phyloP scores from a whole-genome alignment of 2,329 filamentous ascomycete genomes.

The Aspergillus sp. region DNA sequence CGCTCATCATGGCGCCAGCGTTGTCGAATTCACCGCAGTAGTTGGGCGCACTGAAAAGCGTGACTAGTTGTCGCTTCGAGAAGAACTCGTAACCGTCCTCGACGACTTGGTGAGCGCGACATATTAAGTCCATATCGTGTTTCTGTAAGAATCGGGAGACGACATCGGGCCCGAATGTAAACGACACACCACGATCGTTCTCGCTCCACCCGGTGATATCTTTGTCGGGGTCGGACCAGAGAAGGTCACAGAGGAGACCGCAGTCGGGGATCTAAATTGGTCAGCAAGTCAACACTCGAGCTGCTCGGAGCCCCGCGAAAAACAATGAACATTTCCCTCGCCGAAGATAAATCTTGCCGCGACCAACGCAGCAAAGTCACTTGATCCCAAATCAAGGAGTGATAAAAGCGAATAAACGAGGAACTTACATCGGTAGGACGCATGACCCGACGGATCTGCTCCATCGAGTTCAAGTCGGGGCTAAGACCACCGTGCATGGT shows the following conservation, averaged over 20 bases:
- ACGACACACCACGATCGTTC: constrained; percentile 97
- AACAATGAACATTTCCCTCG: background rate
- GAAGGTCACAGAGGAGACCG: constrained; percentile 91
- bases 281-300: constrained; percentile 43
- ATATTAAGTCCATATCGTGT: constrained; percentile 99
- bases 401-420: constrained; percentile 17
- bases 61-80: constrained; percentile 95
- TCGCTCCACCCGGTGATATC: constrained; percentile 99
- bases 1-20: constrained; percentile 99
- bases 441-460: constrained; percentile 99
- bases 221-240: constrained; percentile 99
- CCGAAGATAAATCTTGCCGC: background rate
- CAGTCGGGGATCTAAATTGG: constrained; percentile 85
- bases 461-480: constrained; percentile 98
- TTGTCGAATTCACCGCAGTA: constrained; percentile 99
- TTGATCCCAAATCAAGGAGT: background rate
- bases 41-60: constrained; percentile 96
- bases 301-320: constrained; percentile 26
- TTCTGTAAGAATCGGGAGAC: constrained; percentile 97
- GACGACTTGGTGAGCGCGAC: constrained; percentile 96
- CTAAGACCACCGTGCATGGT: constrained; percentile 98
- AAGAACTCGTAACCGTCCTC: constrained; percentile 99
- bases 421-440: constrained; percentile 91
- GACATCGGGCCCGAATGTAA: constrained; percentile 96
- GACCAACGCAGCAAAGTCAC: background rate